Evolutionary conservation across 768 basidiomycete species (phyloP), one percentile per base, ranked within the genome.

Genomic region (Hydnum rufescens): DNA sequence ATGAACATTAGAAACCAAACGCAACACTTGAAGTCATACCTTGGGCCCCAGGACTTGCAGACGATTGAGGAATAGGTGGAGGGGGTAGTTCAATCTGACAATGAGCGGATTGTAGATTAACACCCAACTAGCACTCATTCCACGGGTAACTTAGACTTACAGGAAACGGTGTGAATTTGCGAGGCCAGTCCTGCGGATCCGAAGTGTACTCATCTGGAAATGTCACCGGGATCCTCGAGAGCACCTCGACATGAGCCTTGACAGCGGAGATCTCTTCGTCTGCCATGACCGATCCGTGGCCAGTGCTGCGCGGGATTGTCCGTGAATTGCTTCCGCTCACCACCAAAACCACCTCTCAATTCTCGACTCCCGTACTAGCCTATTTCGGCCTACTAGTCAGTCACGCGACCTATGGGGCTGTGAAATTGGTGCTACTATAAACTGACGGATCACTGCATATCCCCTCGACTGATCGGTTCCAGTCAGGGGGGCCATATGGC

Each of bases 191-290:
- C 51, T 78, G 77, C 50, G 83, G 78, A 63, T 82, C 44, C 13
- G 44, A 25, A 47, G 25, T 80, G 64, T 82, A 86, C 65, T 85
- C 78, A 65, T 87, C 76, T 34, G 68, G 64, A 60, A 77, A 87
- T 3, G 68, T 70, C 53, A 87, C 70, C 25, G 80, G 79, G 63
- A 84, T 80, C 2, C 71, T 67, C 0, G 75, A 70, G 58, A 89
- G 61, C 8, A 75, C 77, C 56, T 75, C 77, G 53, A 76, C 62
- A 56, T 80, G 78, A 2, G 73, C 73, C 59, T 73, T 77, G 42
- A 78, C 74, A 61, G 87, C 85, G 5, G 77, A 72, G 53, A 68
- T 64, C 53, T 76, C 74, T 39, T 65, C 66, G 13, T 47, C 36
- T 13, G 36, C 36, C 36, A 39, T 39, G 36, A 39, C 22, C 13